Evolutionary conservation across 176 grass and related monocot genomes (phyloP).

Genomic region (Ensete glaucum): DNA sequence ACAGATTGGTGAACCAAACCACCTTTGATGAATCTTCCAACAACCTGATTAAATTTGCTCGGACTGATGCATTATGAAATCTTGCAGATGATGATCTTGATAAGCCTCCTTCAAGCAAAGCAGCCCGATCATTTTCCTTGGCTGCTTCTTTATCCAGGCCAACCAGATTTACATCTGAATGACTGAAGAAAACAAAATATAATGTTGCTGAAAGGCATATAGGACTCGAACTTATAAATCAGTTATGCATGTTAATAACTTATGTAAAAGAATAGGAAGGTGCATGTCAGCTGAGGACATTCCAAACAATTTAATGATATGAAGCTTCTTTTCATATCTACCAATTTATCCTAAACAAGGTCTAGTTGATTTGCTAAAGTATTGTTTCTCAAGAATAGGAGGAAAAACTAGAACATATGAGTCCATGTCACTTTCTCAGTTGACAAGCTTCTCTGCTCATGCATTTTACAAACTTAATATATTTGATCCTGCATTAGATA

Average conservation of each 20-base stretch:
- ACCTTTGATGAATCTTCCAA: constrained; percentile 3
- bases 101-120: constrained; percentile 25
- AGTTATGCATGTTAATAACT: too few relatives aligned
- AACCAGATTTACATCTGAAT: constrained; percentile 23
- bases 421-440: not conserved
- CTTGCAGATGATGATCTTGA: constrained; percentile 22
- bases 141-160: constrained; percentile 6
- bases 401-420: not conserved
- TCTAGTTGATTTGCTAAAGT: not conserved
- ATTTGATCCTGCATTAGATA: not conserved
- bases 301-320: not conserved
- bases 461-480: not conserved
- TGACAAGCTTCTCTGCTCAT: not conserved
- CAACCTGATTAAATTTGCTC: constrained; percentile 55
- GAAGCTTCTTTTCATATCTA: not conserved
- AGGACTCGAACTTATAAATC: too few relatives aligned
- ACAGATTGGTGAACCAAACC: not conserved
- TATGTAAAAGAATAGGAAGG: too few relatives aligned
- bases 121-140: constrained; percentile 13
- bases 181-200: constrained; percentile 10
- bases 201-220: not conserved
- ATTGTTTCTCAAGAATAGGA: not conserved
- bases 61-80: constrained; percentile 25
- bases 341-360: not conserved
- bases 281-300: too few relatives aligned